Percentiles rank a stretch among this genome's conserved stretches.
phyloP scores from a whole-genome alignment of 805 yeast genomes.

The Torulaspora franciscae region DNA sequence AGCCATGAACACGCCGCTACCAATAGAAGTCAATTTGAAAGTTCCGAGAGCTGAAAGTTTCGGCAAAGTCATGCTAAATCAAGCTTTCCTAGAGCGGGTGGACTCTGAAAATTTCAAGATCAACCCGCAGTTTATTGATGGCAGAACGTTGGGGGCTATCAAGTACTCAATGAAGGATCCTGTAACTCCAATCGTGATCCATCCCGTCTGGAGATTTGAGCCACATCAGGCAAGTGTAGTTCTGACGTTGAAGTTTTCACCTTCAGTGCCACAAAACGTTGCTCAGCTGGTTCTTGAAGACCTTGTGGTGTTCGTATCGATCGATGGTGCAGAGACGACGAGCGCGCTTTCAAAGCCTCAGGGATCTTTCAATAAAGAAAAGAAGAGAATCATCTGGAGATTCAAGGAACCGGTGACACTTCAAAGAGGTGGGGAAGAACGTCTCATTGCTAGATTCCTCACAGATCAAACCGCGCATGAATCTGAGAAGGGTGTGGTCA shows the following conservation, averaged over 20 bases:
- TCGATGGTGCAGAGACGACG: conserved; percentile 57
- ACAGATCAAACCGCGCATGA: conserved; percentile 72
- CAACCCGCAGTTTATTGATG: conserved; percentile 47
- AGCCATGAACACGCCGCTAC: conserved; percentile 31
- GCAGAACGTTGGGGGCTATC: conserved; percentile 73
- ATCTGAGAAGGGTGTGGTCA: conserved; percentile 65
- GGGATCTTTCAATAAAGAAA: conserved; percentile 85
- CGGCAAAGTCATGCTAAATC: conserved; percentile 48
- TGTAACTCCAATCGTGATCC: conserved; percentile 61
- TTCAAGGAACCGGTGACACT: conserved; percentile 43
- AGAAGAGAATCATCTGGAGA: conserved; percentile 83
- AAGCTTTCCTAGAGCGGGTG: conserved; percentile 48
- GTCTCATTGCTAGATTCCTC: conserved; percentile 78
- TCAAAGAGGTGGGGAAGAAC: conserved; percentile 46
- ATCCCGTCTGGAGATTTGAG: conserved; percentile 90
- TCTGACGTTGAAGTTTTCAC: conserved; percentile 48
- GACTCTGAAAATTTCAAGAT: conserved; percentile 42
- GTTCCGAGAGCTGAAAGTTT: conserved; percentile 41
- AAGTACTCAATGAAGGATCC: conserved; percentile 59
- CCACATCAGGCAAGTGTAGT: conserved; percentile 79
- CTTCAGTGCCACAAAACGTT: conserved; percentile 36
- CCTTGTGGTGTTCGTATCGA: conserved; percentile 46
- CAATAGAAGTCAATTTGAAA: conserved; percentile 42
- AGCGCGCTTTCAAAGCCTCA: conserved; percentile 87
- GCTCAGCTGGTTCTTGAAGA: conserved; percentile 33